phyloP scores from a whole-genome alignment of 2,329 filamentous ascomycete genomes.

The Madurella fahalii region DNA sequence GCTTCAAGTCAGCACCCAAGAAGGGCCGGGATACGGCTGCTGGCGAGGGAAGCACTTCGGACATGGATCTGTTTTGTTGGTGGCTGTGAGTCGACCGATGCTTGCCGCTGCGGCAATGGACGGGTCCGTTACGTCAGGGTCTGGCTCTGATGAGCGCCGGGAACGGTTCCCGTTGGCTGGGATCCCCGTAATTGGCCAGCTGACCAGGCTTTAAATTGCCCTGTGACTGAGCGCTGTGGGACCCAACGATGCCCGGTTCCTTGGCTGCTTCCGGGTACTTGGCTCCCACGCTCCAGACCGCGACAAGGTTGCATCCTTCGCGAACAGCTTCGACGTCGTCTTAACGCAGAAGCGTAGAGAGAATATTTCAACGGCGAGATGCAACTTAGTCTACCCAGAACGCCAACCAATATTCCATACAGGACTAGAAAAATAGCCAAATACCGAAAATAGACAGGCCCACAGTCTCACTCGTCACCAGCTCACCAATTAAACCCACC shows the following conservation, averaged over 20 bases:
- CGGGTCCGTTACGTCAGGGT: constrained; percentile 18
- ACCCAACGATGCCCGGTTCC: constrained; percentile 6
- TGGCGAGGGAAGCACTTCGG: background rate
- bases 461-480: too few relatives aligned
- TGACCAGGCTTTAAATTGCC: background rate
- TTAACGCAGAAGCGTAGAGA: too few relatives aligned
- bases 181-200: constrained; percentile 13
- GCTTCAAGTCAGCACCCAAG: background rate
- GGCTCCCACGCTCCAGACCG: too few relatives aligned
- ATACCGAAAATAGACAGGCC: too few relatives aligned
- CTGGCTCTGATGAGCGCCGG: background rate
- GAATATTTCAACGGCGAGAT: too few relatives aligned
- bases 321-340: too few relatives aligned
- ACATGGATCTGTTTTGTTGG: background rate
- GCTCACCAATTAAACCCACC: too few relatives aligned
- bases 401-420: too few relatives aligned
- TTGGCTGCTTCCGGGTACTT: too few relatives aligned
- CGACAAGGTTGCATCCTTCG: too few relatives aligned
- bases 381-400: too few relatives aligned
- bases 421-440: too few relatives aligned
- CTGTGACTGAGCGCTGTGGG: background rate
- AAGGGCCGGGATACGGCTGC: background rate
- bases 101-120: constrained; percentile 15
- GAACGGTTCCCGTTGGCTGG: constrained; percentile 16
- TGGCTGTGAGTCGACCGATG: constrained; percentile 10